Base-by-base conservation (phyloP, 441 rosid genomes). In the Omphalea diandra region DNA sequence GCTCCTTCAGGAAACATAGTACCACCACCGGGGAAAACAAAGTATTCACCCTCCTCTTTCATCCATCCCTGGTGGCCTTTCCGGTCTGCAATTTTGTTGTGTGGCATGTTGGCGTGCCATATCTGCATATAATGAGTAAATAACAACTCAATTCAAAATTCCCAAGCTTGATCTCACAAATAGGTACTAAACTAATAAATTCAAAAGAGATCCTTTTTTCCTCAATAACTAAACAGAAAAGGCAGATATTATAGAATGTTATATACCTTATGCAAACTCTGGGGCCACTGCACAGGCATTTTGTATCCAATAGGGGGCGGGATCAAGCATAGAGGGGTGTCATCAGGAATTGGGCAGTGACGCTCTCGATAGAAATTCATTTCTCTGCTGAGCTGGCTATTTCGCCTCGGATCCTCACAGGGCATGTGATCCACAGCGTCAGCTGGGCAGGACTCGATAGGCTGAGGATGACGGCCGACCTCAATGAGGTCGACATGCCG, bases 31-130 rank as follows among this genome's bases (percentile, higher is more conserved):
- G 99, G 99, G 60, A 95, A 95, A 63, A 80, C 72, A 68, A 95
- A 90, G 77, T 89, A 75, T 27, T 84, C 90, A 1, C 94, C 97
- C 52, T 87, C 93, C 78, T 81, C 82, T 81, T 90, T 92, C 98
- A 92, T 92, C 99, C 99, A 94, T 73, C 98, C 98, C 73, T 92
- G 99, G 65, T 92, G 98, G 14, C 99, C 98, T 77, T 94, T 94
- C 87, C 98, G 82, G 73, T 88, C 91, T 1, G 99, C 99, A 76
- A 94, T 87, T 71, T 94, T 92, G 69, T 92, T 86, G 72, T 92
- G 87, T 2, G 99, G 98, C 97, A 90, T 89, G 76, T 94, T 94
- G 46, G 94, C 83, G 73, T 88, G 97, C 98, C 98, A 94, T 49
- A 94, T 92, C 99, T 94, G 75, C 75, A 81, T 55, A 69, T 70